A percentile compares a stretch with the other conserved stretches of the same genome.
phyloP scores from a whole-genome alignment of 163 green algal species.

The Scenedesmus sp. region DNA sequence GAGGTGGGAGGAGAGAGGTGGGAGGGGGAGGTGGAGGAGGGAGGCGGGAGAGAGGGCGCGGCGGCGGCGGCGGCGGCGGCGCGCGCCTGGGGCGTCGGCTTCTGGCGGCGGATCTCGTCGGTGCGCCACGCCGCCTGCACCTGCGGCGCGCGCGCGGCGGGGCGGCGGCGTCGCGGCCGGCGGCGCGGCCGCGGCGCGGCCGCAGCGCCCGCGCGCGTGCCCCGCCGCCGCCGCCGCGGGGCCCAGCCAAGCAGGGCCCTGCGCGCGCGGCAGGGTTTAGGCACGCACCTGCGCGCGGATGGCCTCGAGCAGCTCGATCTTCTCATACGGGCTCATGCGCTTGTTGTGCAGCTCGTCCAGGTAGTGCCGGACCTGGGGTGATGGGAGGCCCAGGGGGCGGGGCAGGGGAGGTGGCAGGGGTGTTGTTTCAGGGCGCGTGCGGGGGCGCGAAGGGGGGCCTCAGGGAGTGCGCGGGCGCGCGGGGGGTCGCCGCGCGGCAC shows the following conservation, averaged over 20 bases:
- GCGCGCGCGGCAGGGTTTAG: background rate
- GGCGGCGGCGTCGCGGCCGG: too few species aligned
- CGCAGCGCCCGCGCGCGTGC: too few species aligned
- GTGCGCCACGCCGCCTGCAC: constrained; percentile 94
- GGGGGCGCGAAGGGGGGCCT: too few species aligned
- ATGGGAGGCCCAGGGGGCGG: too few species aligned
- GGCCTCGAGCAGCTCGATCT: constrained; percentile 81
- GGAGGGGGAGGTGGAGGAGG: too few species aligned
- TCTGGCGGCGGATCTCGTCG: constrained; percentile 94
- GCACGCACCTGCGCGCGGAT: constrained; percentile 63
- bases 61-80: background rate
- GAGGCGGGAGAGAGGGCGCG: background rate
- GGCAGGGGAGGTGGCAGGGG: too few species aligned
- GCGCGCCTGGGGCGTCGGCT: constrained; percentile 85
- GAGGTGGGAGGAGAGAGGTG: too few species aligned
- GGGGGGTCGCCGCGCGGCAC: too few species aligned
- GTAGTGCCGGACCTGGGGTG: constrained; percentile 56
- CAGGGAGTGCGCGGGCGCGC: too few species aligned
- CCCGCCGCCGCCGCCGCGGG: background rate
- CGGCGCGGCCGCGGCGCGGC: too few species aligned
- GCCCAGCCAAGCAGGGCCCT: background rate
- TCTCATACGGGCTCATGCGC: constrained; percentile 82
- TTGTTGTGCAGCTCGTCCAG: constrained; percentile 87
- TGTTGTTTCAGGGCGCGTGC: too few species aligned
- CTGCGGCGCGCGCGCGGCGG: too few species aligned